phyloP scores from a whole-genome alignment of 1,139 yeast genomes.

The Zhuliangozyma parablackwelliae region DNA sequence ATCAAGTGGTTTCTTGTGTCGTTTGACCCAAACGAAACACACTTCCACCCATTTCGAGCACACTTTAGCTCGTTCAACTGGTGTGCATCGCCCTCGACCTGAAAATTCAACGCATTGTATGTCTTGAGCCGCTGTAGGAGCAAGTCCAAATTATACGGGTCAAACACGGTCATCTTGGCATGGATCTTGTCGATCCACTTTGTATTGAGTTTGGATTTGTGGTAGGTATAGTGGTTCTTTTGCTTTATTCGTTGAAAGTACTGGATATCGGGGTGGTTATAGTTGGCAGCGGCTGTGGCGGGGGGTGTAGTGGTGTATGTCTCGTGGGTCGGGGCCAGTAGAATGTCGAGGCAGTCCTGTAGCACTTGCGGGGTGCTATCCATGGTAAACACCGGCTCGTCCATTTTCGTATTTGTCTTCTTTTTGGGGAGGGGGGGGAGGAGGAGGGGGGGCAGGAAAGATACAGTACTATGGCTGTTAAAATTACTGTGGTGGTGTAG shows the following conservation, averaged over 20 bases:
- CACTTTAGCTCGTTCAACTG: conserved; percentile 31
- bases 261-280: conserved; percentile 36
- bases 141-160: conserved; percentile 29
- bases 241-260: conserved; percentile 33
- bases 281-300: background rate
- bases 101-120: conserved; percentile 35
- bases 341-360: conserved; percentile 24
- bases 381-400: conserved; percentile 1
- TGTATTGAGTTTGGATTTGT: conserved; percentile 21
- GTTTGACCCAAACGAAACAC: conserved; percentile 24
- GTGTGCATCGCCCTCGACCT: conserved; percentile 16
- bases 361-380: conserved; percentile 25
- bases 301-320: conserved; percentile 12
- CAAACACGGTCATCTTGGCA: conserved; percentile 20
- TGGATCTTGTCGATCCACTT: conserved; percentile 12
- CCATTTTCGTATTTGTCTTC: no score
- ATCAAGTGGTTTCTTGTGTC: conserved; percentile 27
- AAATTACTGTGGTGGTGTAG: background rate
- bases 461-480: no score
- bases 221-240: conserved; percentile 36
- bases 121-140: conserved; percentile 27
- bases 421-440: no score
- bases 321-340: conserved; percentile 19
- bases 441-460: no score
- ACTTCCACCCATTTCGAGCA: conserved; percentile 42